Evolutionary conservation across 164 flowering plant genomes (phyloP), one percentile per base, ranked within the genome.

Genomic region (Pachysandra terminalis): DNA sequence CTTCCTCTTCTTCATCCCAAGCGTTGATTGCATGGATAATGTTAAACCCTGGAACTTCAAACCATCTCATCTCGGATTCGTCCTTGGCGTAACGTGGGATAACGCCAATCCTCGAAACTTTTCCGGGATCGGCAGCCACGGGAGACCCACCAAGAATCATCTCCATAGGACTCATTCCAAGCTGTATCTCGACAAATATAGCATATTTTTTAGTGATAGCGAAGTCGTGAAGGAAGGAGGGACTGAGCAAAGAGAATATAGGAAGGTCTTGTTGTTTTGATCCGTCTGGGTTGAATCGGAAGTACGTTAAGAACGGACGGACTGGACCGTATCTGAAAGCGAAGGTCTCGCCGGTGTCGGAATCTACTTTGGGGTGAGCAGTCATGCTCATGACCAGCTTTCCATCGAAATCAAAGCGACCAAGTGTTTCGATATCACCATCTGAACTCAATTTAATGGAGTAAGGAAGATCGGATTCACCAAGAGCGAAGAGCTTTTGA

Each of bases 1-100:
- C 90, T 13, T 83, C 89, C 14, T 90, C 90, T 13, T 83, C 89
- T 12, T 90, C 96, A 1, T 89, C 98, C 97, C 98, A 93, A 0
- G 97, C 93, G 56, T 93, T 93, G 27, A 86, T 72, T 9, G 84
- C 67, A 69, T 93, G 98, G 15, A 90, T 68, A 12, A 76, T 57
- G 75, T 90, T 90, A 70, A 87, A 86, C 19, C 94, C 92, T 0
- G 93, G 89, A 22, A 85, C 89, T 8, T 88, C 85, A 25, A 90
- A 81, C 98, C 97, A 93, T 59, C 55, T 79, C 79, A 93, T 85
- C 26, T 81, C 82, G 0, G 84, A 80, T 53, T 85, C 93, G 61
- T 82, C 85, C 9, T 65, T 75, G 0, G 96, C 90, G 54, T 89
- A 82, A 12, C 90, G 64, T 1, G 94, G 96, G 28, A 93, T 74